phyloP scores from a whole-genome alignment of 176 grass and related monocot species.

The Metroxylon sagu region DNA sequence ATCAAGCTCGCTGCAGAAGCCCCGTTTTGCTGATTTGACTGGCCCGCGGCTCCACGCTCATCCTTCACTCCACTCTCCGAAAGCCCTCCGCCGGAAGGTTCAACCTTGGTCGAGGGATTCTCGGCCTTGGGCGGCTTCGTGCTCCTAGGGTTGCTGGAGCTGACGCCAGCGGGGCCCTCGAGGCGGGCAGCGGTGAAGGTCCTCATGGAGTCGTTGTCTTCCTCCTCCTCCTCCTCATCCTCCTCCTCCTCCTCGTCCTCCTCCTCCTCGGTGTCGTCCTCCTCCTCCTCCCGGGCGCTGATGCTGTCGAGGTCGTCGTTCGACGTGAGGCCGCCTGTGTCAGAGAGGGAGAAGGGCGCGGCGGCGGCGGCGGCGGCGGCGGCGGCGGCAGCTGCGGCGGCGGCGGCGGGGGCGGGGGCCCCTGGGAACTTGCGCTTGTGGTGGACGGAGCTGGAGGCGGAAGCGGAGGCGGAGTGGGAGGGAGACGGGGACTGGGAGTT shows the following conservation, averaged over 20 bases:
- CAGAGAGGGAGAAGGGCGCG: conserved; percentile 47
- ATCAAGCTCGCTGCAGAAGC: conserved; percentile 11
- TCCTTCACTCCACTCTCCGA: conserved; percentile 24
- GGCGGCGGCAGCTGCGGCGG: background rate
- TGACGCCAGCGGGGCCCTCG: background rate
- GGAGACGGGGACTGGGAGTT: conserved; percentile 52
- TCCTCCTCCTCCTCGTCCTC: conserved; percentile 15
- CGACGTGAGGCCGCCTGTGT: conserved; percentile 46
- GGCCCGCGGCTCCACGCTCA: conserved; percentile 7
- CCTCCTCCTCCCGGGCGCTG: conserved; percentile 41
- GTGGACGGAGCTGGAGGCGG: conserved; percentile 62
- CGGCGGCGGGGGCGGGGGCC: background rate
- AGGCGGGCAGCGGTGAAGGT: conserved; percentile 37
- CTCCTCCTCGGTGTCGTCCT: conserved; percentile 18
- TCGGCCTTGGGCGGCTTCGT: conserved; percentile 34
- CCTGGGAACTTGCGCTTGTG: conserved; percentile 84
- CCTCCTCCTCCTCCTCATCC: conserved; percentile 24
- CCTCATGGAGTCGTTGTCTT: conserved; percentile 38
- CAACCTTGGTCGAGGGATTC: conserved; percentile 22
- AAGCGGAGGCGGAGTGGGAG: conserved; percentile 74
- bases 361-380: background rate
- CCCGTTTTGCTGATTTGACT: conserved; percentile 8
- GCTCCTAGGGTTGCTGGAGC: conserved; percentile 13
- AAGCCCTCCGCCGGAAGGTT: conserved; percentile 11
- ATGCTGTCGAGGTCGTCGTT: conserved; percentile 52